A percentile compares a stretch with the other conserved stretches of the same genome.
Evolutionary conservation across 768 basidiomycete genomes (phyloP).

Genomic region (Guyanaporus albipodus): DNA sequence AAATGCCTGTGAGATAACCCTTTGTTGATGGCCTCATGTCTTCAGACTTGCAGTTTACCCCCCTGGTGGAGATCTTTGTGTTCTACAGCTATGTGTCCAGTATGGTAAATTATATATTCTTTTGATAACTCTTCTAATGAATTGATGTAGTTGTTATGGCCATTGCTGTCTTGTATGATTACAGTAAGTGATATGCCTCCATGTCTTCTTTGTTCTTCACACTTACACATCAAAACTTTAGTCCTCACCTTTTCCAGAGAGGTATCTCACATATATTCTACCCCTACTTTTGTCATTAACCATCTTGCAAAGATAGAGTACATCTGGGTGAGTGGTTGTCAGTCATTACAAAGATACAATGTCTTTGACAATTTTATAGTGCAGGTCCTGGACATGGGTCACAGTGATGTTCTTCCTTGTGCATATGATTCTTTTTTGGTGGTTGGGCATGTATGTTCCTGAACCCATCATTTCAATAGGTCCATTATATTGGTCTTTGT

Average conservation of each 20-base stretch:
- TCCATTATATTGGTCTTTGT: conserved; percentile 13
- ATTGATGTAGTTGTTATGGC: not conserved
- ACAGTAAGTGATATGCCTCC: not conserved
- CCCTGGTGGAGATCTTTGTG: not conserved
- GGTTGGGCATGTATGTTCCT: no score
- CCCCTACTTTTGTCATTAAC: not conserved
- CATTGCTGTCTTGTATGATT: not conserved
- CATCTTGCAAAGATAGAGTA: conserved; percentile 8
- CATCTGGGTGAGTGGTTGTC: no score
- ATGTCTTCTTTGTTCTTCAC: not conserved
- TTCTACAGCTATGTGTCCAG: not conserved
- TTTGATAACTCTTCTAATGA: not conserved
- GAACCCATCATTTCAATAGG: no score
- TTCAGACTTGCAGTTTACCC: no score
- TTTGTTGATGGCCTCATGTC: no score
- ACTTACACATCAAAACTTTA: not conserved
- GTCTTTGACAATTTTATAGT: conserved; percentile 4
- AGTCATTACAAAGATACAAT: no score
- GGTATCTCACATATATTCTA: not conserved
- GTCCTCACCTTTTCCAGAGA: conserved; percentile 10
- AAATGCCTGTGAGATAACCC: no score
- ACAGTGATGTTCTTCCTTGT: conserved; percentile 10
- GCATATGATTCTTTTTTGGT: not conserved
- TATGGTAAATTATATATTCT: not conserved
- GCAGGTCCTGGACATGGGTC: conserved; percentile 7